Evolutionary conservation across 139 green algal genomes (phyloP).

Genomic region (Chlamydomonas sp.): DNA sequence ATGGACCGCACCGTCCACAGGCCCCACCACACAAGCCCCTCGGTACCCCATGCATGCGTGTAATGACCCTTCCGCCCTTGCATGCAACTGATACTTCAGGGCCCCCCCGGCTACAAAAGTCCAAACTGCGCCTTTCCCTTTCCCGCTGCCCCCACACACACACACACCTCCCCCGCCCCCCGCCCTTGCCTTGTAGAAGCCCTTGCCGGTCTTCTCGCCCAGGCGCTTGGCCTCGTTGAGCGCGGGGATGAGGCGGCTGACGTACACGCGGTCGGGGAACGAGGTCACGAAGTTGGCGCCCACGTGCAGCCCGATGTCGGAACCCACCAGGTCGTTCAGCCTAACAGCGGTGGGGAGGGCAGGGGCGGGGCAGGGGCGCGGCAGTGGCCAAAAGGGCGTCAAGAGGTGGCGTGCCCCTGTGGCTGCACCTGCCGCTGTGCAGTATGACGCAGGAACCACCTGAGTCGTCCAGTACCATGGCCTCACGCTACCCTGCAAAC

Average conservation of each 20-base stretch:
- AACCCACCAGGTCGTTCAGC: conserved; percentile 61
- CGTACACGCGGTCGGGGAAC: conserved; percentile 91
- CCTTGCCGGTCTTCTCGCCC: conserved; percentile 93
- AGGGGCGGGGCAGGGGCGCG: no score
- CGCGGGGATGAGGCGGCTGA: conserved; percentile 77
- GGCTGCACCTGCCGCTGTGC: no score
- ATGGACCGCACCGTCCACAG: no score
- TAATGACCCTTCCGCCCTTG: no score
- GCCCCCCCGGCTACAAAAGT: not conserved
- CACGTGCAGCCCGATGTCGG: conserved; percentile 93
- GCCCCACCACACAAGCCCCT: no score
- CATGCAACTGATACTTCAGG: no score
- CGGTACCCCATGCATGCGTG: no score
- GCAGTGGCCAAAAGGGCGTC: no score
- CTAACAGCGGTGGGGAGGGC: conserved; percentile 18
- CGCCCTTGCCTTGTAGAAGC: conserved; percentile 89
- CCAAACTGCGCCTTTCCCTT: not conserved
- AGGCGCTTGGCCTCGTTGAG: conserved; percentile 88
- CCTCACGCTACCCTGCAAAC: no score
- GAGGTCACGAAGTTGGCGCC: conserved; percentile 93
- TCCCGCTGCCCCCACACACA: not conserved
- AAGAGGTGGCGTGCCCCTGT: no score
- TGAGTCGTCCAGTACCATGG: no score
- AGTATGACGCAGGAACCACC: no score
- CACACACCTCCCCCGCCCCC: not conserved